Evolutionary conservation across 257 asterid genomes (phyloP).

Genomic region (Cruciata laevipes): DNA sequence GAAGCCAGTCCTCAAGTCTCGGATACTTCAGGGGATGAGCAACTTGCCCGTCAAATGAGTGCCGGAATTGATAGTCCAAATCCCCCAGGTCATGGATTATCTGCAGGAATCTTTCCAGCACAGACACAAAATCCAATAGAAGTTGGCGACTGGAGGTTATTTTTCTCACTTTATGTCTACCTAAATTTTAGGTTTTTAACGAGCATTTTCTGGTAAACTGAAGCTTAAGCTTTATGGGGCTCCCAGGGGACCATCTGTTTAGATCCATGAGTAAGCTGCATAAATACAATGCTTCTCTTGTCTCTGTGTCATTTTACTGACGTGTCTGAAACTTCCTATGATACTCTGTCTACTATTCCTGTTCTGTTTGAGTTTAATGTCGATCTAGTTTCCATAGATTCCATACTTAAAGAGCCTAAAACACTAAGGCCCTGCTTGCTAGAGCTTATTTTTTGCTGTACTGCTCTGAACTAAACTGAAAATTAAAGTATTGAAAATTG

Average conservation of each 20-base stretch:
- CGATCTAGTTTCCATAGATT: neutral
- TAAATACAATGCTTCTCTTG: no score
- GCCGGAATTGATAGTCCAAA: slow-evolving; percentile 60
- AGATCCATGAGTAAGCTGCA: no score
- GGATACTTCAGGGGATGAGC: slow-evolving; percentile 72
- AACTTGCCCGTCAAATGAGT: slow-evolving; percentile 86
- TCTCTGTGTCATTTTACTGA: neutral
- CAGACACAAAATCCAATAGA: slow-evolving; percentile 53
- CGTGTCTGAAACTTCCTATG: neutral
- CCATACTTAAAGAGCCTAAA: neutral
- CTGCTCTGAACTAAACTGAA: no score
- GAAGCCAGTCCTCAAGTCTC: slow-evolving; percentile 36
- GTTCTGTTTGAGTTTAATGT: neutral
- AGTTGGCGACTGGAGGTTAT: slow-evolving; percentile 31
- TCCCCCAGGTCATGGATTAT: slow-evolving; percentile 53
- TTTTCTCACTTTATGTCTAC: neutral
- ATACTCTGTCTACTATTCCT: neutral
- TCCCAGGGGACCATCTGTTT: neutral
- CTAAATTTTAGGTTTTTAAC: neutral
- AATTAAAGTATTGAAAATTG: no score
- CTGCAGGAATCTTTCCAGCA: slow-evolving; percentile 49
- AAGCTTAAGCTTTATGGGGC: neutral
- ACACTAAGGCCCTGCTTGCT: no score
- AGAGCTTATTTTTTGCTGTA: no score
- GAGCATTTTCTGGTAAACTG: neutral